Evolutionary conservation across 352 stramenopile genomes (phyloP), one percentile per base, ranked within the genome.

Genomic region (Pythium chondricola): DNA sequence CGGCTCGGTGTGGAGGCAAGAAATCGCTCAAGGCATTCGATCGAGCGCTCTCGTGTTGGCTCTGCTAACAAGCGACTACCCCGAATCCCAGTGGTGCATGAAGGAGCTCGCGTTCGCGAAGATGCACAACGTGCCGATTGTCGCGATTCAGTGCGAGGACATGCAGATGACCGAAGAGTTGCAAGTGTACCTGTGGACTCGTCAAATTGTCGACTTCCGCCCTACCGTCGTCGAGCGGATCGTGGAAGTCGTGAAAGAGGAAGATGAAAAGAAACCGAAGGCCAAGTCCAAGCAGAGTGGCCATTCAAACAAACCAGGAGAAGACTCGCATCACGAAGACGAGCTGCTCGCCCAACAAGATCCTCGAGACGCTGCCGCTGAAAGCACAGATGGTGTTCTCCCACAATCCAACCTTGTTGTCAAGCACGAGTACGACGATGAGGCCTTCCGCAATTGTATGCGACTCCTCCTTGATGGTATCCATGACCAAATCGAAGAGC

Each of bases 101-200:
- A 91, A 91, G 40, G 82, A 93, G 48, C 56, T 93, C 6, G 82
- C 82, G 6, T 91, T 91, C 48, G 82, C 82, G 18, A 90, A 90
- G 42, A 82, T 86, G 71, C 75, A 89, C 56, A 89, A 90, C 40
- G 72, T 89, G 0, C 76, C 74, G 3, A 82, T 93, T 11, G 78
- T 93, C n/a, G 81, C 76, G 10, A 86, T 93, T 33, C 78, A 87
- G 56, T 91, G 75, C 38, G 80, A 88, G 40, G 70, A 88, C 32
- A 86, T 91, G 64, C 70, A 78, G 29, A 86, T 93, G 38, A 83
- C 70, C 0, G 82, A 93, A 27, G 82, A 93, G 48, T 61, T 93
- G 1, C 75, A 93, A 29, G 79, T 93, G 40, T 93, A 91, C 40
- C 51, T 93, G n/a, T 93, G 77, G 75, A 93, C 82, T 11, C 77